A percentile compares a stretch with the other conserved stretches of the same genome.
Evolutionary conservation across 805 yeast species (phyloP).

Genomic region (Metschnikowia aberdeeniae): DNA sequence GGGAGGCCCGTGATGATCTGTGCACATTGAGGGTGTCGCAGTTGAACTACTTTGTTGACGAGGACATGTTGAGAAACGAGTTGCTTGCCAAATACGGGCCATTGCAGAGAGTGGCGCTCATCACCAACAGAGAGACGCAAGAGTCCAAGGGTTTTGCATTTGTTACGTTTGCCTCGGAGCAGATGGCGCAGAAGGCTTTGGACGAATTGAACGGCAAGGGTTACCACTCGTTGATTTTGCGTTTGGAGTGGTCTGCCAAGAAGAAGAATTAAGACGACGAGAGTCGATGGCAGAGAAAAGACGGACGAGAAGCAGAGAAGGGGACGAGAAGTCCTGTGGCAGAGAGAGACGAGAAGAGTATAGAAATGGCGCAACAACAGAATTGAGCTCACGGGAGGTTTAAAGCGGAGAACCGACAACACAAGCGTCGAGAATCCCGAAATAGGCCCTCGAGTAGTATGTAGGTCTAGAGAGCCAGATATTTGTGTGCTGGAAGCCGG

Average conservation of each 20-base stretch:
- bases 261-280: conserved; percentile 30
- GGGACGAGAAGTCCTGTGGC: too few relatives aligned
- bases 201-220: conserved; percentile 82
- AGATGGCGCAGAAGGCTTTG: conserved; percentile 72
- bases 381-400: too few relatives aligned
- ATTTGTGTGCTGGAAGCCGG: too few relatives aligned
- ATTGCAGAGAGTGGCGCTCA: conserved; percentile 72
- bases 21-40: conserved; percentile 88
- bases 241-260: conserved; percentile 46
- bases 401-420: too few relatives aligned
- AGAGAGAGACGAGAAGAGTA: too few relatives aligned
- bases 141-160: conserved; percentile 94
- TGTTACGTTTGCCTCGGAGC: conserved; percentile 69
- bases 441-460: too few relatives aligned
- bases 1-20: conserved; percentile 70
- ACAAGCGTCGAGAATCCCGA: too few relatives aligned
- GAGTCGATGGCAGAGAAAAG: not conserved
- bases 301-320: too few relatives aligned
- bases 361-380: too few relatives aligned
- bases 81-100: conserved; percentile 66
- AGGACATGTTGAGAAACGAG: conserved; percentile 70
- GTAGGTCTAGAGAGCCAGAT: too few relatives aligned
- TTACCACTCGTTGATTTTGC: conserved; percentile 77
- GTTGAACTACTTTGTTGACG: conserved; percentile 80
- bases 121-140: conserved; percentile 89